These are phyloP conservation scores for Isabelozyma heimii DNA, from an alignment of 805 yeast species.

Conservation along the genomic window DNA sequence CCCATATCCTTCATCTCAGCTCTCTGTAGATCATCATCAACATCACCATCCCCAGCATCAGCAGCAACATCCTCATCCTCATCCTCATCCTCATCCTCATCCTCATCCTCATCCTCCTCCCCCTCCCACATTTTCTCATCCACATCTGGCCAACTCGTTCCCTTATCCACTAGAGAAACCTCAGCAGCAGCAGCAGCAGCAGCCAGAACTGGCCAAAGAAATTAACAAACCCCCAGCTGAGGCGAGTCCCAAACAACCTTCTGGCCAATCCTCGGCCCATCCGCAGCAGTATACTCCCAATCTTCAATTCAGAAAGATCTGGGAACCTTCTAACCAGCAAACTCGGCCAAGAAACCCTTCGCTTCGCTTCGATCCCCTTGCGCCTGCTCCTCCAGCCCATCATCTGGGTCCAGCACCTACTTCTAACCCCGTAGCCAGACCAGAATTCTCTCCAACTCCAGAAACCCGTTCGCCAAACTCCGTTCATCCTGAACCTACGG, in stretches of 20 bases:
- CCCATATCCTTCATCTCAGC: background rate
- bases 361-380: constrained; percentile 48
- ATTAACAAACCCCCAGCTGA: no score
- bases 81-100: constrained; percentile 1
- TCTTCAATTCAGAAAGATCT: constrained; percentile 34
- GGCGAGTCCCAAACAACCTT: background rate
- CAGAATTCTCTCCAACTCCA: constrained; percentile 3
- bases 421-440: constrained; percentile 3
- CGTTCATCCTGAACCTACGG: constrained; percentile 2
- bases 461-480: constrained; percentile 6
- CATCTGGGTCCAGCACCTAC: constrained; percentile 1
- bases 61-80: constrained; percentile 1
- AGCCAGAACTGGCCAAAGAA: background rate
- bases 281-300: constrained; percentile 23
- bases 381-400: constrained; percentile 30
- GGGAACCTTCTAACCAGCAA: constrained; percentile 18
- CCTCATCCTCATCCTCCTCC: constrained; percentile 2
- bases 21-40: background rate
- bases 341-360: constrained; percentile 45
- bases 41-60: constrained; percentile 1
- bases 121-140: background rate
- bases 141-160: no score
- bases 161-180: constrained; percentile 1
- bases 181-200: constrained; percentile 3
- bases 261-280: constrained; percentile 1